Percentiles rank a stretch among this genome's conserved stretches.
Conservation (phyloP, 1,284 basidiomycete genomes). For the Ganoderma resinaceum region DNA sequence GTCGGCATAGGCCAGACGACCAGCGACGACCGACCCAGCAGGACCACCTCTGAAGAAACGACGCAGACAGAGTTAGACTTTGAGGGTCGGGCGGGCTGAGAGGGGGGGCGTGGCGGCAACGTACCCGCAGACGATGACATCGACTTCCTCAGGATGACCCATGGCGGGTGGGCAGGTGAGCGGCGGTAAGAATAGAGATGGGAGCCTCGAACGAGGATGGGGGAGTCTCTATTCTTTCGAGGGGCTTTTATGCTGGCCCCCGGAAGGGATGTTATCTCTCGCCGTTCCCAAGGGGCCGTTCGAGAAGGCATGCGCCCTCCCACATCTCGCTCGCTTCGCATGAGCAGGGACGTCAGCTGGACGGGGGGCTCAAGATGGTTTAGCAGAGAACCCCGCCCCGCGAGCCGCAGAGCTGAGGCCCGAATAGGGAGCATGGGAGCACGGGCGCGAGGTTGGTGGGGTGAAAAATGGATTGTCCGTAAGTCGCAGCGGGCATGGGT, state of each 20-base stretch:
- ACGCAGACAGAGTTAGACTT: conserved; percentile 16
- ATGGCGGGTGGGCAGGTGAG: conserved; percentile 38
- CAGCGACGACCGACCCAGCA: conserved; percentile 72
- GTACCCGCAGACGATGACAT: conserved; percentile 68
- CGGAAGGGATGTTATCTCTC: conserved; percentile 25
- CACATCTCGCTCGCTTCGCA: conserved; percentile 22
- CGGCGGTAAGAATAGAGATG: conserved; percentile 31
- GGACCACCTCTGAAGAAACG: conserved; percentile 63
- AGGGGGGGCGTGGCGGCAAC: conserved; percentile 17
- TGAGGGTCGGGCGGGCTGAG: conserved; percentile 4
- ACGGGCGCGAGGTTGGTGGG: conserved; percentile 17
- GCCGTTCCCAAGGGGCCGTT: conserved; percentile 31
- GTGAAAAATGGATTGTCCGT: conserved; percentile 11
- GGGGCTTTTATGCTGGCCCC: conserved; percentile 32
- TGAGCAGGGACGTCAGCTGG: conserved; percentile 30
- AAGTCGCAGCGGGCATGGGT: conserved; percentile 17
- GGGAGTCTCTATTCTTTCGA: conserved; percentile 24
- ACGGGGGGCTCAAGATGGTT: conserved; percentile 27
- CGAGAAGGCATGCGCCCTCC: conserved; percentile 34
- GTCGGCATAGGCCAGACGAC: conserved; percentile 73
- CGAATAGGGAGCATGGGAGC: conserved; percentile 28
- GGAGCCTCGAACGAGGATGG: conserved; percentile 34
- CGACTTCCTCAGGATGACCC: conserved; percentile 74
- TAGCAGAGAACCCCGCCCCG: conserved; percentile 23
- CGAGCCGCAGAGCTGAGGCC: conserved; percentile 16